A percentile compares a stretch with the other conserved stretches of the same genome.
phyloP scores from a whole-genome alignment of 768 basidiomycete genomes.

The Leccinum longicurvipes region DNA sequence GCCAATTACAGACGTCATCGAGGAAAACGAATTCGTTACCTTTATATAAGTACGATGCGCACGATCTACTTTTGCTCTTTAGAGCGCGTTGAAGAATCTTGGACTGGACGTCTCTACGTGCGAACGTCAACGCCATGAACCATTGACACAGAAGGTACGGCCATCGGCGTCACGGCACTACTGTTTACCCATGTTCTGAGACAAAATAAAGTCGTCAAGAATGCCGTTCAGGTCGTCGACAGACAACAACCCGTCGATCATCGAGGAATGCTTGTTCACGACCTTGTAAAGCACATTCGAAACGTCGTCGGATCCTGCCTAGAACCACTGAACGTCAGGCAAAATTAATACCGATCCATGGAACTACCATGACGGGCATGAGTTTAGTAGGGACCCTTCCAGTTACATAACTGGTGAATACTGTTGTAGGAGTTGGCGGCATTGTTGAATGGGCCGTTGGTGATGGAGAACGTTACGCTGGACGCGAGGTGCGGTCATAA shows the following conservation, averaged over 20 bases:
- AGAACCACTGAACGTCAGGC: slow-evolving; percentile 3
- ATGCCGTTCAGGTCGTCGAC: slow-evolving; percentile 80
- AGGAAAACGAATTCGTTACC: slow-evolving; percentile 41
- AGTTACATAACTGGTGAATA: slow-evolving; percentile 57
- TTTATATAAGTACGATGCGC: slow-evolving; percentile 90
- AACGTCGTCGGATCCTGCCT: slow-evolving; percentile 84
- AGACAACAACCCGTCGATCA: slow-evolving; percentile 67
- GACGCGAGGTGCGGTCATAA: too few species aligned
- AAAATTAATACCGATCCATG: neutral
- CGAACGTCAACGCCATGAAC: slow-evolving; percentile 6
- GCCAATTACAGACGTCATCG: neutral
- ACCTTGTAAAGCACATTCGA: slow-evolving; percentile 84
- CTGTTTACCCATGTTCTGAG: slow-evolving; percentile 72
- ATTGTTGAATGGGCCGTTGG: too few species aligned
- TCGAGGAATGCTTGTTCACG: slow-evolving; percentile 77
- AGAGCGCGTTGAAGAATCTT: slow-evolving; percentile 66
- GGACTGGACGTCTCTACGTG: slow-evolving; percentile 66
- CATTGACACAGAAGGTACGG: neutral
- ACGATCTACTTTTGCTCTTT: slow-evolving; percentile 94
- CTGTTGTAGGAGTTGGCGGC: too few species aligned
- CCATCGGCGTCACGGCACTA: too few species aligned
- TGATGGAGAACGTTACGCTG: too few species aligned
- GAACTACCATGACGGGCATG: slow-evolving; percentile 42
- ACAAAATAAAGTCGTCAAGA: slow-evolving; percentile 78
- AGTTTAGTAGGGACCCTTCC: slow-evolving; percentile 79